Percentiles rank a stretch among this genome's conserved stretches.
Conservation (phyloP, 1,284 basidiomycete species). For the Retiboletus flavoniger region DNA sequence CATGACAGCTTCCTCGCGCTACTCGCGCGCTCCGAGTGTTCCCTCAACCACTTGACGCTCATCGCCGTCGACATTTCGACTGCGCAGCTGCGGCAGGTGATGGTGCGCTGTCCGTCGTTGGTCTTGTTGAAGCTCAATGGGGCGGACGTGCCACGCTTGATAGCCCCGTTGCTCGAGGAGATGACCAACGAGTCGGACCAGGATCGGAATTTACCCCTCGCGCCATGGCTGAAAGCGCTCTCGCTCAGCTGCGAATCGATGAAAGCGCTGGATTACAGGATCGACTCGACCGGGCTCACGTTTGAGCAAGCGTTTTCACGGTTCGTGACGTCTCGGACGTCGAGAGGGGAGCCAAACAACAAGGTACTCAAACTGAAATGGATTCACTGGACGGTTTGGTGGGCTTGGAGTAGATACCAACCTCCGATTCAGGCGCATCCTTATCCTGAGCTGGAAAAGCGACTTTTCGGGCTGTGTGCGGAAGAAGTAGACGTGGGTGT, state of each 20-base stretch:
- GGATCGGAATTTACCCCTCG: conserved; percentile 23
- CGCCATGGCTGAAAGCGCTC: conserved; percentile 29
- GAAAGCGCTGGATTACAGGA: conserved; percentile 17
- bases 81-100: conserved; percentile 22
- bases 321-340: conserved; percentile 29
- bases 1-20: conserved; percentile 29
- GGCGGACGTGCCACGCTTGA: conserved; percentile 21
- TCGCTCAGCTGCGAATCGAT: conserved; percentile 32
- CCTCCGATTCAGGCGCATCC: conserved; percentile 24
- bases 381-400: conserved; percentile 35
- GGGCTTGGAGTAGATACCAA: conserved; percentile 27
- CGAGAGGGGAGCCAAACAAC: conserved; percentile 21
- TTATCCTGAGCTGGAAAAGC: conserved; percentile 24
- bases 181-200: conserved; percentile 21
- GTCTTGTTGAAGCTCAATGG: conserved; percentile 32
- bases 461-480: conserved; percentile 22
- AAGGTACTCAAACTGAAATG: conserved; percentile 30
- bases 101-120: conserved; percentile 31
- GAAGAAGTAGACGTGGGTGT: conserved; percentile 31
- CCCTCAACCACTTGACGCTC: conserved; percentile 32
- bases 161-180: conserved; percentile 26
- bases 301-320: conserved; percentile 28
- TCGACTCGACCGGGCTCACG: conserved; percentile 28
- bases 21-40: conserved; percentile 27
- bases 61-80: conserved; percentile 27